Base-by-base conservation (phyloP, 768 basidiomycete genomes). In the Leccinum arenicola region DNA sequence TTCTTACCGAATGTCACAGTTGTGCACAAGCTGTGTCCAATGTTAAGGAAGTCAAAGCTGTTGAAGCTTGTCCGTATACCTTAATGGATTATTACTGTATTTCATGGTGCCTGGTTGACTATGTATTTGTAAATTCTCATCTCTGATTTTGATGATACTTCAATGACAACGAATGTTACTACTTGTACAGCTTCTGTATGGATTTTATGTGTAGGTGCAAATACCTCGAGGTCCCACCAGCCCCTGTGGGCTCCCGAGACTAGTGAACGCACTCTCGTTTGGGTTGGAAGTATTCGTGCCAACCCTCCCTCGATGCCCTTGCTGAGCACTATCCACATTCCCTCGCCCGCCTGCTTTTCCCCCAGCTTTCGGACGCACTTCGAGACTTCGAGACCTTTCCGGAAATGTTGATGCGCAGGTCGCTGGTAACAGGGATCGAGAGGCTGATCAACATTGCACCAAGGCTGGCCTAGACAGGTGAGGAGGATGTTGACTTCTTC, bases 401-500 rank as follows among this genome's bases (percentile, higher is more conserved):
- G 2, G 93, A 91, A 3, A 80, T 60, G 58, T 89, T 87, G 43
- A 91, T 60, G 15, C 86, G 83, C 6, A 95, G 31, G 65, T 64
- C 80, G 85, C 74, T 96, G 84, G 58, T 87, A 78, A 8, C 93
- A 84, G 0, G 88, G 80, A 71, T 96, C 94, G 4, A 72, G 77
- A 0, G 89, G 90, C 59, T 89, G 87, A 67, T 98, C 98, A 25
- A 94, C 84, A 71, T 99, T 98, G 57, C 80, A 81, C 93, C 93
- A 97, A 8, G 27, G 27, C 47, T 89, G 83, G 6, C 86, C 87
- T 10, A 99, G 83, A 64, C 92, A 92, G 1, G 95, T 98, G 11
- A 89, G 0, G 91, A 94, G 55, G 87, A 23, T 97, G 77, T 99
- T 98, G 64, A 98, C 95, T 67, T 94, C 87, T 61, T 97, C 90